Conservation (phyloP, 805 yeast genomes). For the Debaryomyces prosopidis region DNA sequence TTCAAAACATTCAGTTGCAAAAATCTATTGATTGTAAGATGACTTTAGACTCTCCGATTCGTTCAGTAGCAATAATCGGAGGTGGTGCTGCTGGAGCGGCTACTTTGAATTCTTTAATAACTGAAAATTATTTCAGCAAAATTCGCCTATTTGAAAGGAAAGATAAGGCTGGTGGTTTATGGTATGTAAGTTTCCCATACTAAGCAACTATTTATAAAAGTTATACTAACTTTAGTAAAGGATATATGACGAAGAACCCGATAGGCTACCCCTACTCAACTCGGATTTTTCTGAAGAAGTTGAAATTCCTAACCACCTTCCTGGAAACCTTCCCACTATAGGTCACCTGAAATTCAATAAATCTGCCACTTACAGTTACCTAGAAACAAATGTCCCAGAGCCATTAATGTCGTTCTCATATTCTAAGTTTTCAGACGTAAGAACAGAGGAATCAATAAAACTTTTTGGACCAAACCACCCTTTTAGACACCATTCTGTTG, state of each 20-base stretch:
- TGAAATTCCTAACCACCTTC: neutral
- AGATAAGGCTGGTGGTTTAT: slow-evolving; percentile 41
- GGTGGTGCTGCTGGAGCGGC: slow-evolving; percentile 54
- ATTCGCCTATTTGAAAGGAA: slow-evolving; percentile 45
- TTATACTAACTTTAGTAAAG: neutral
- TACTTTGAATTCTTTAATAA: slow-evolving; percentile 35
- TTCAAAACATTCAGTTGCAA: too few species aligned
- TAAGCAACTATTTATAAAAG: too few species aligned
- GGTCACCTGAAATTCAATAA: neutral
- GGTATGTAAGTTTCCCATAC: slow-evolving; percentile 20
- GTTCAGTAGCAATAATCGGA: slow-evolving; percentile 46
- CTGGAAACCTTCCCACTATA: neutral
- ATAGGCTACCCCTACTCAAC: neutral
- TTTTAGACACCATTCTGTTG: slow-evolving; percentile 15
- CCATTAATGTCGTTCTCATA: slow-evolving; percentile 20
- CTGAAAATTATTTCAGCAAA: slow-evolving; percentile 30
- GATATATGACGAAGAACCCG: neutral
- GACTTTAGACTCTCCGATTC: slow-evolving; percentile 7
- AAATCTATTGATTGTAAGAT: too few species aligned
- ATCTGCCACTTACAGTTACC: slow-evolving; percentile 16
- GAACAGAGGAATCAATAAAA: slow-evolving; percentile 7
- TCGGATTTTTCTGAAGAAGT: neutral
- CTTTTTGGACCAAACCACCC: slow-evolving; percentile 17
- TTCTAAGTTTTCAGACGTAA: slow-evolving; percentile 15
- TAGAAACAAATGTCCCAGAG: slow-evolving; percentile 23